These are phyloP conservation scores for Helichrysum umbraculigerum DNA, from an alignment of 129 eudicot genomes.

Conservation along the genomic window DNA sequence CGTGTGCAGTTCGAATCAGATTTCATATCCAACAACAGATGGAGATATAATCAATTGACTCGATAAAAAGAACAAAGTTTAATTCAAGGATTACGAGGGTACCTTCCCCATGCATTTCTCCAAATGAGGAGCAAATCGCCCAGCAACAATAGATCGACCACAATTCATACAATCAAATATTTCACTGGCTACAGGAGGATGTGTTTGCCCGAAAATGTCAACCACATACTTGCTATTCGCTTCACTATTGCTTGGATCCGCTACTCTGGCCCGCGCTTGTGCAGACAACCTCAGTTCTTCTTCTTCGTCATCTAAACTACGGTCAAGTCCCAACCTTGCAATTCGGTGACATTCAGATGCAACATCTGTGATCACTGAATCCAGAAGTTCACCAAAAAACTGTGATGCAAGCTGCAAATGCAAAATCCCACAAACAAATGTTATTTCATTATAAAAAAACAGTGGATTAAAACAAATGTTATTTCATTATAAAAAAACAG, in stretches of 20 bases:
- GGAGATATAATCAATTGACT: neutral
- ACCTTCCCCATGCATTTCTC: slow-evolving; percentile 99
- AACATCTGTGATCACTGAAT: slow-evolving; percentile 77
- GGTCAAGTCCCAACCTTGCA: slow-evolving; percentile 84
- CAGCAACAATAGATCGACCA: slow-evolving; percentile 83
- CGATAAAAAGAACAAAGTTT: neutral
- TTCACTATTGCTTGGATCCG: slow-evolving; percentile 84
- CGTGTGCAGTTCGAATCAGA: neutral
- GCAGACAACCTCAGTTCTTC: slow-evolving; percentile 86
- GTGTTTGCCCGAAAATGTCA: slow-evolving; percentile 97
- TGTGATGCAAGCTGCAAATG: slow-evolving; percentile 68
- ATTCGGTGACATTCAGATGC: slow-evolving; percentile 95
- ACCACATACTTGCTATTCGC: slow-evolving; percentile 77
- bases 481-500: too few relatives aligned
- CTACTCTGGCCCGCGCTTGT: slow-evolving; percentile 79
- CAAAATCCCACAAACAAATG: slow-evolving; percentile 17
- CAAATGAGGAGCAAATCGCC: slow-evolving; percentile 94
- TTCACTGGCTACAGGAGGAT: slow-evolving; percentile 86
- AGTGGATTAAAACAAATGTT: too few relatives aligned
- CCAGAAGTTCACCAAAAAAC: slow-evolving; percentile 67
- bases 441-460: slow-evolving; percentile 4
- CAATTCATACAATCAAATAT: slow-evolving; percentile 95
- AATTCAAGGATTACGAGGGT: neutral
- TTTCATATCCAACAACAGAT: neutral
- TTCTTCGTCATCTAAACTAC: slow-evolving; percentile 79